Evolutionary conservation across 306 rosid genomes (phyloP).

Genomic region (Prunus persica): DNA sequence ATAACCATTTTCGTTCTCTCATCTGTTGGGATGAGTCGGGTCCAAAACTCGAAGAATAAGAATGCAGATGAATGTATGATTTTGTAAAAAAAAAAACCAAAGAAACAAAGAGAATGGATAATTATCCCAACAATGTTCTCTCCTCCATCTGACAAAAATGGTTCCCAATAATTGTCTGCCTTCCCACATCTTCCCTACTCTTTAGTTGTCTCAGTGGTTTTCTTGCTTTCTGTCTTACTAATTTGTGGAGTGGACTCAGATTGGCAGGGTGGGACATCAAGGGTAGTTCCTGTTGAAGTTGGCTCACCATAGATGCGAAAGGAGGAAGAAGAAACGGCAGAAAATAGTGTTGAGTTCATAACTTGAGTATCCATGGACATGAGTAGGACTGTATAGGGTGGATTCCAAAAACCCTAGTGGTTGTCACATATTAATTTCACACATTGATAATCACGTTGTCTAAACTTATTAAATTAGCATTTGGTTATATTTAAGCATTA

Average conservation of each 20-base stretch:
- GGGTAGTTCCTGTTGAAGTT: not conserved
- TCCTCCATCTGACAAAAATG: slow-evolving; percentile 58
- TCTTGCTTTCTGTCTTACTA: not conserved
- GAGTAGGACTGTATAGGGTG: too few relatives aligned
- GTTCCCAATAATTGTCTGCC: slow-evolving; percentile 41
- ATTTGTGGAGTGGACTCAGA: not conserved
- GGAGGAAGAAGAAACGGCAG: too few relatives aligned
- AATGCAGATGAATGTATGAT: not conserved
- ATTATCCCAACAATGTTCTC: slow-evolving; percentile 29
- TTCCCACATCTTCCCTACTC: slow-evolving; percentile 37
- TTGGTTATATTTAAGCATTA: too few relatives aligned
- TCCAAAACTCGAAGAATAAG: not conserved
- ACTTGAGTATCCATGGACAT: too few relatives aligned
- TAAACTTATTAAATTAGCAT: too few relatives aligned
- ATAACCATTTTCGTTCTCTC: not conserved
- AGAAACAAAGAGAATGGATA: not conserved
- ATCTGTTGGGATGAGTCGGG: not conserved
- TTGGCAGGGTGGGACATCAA: not conserved
- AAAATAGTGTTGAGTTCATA: too few relatives aligned
- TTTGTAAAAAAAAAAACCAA: not conserved
- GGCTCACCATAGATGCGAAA: not conserved
- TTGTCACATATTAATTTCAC: too few relatives aligned
- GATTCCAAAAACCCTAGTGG: too few relatives aligned
- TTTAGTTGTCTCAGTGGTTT: not conserved
- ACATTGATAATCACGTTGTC: too few relatives aligned